Conservation (phyloP, 2,329 filamentous ascomycete genomes). For the Phoma sp. region DNA sequence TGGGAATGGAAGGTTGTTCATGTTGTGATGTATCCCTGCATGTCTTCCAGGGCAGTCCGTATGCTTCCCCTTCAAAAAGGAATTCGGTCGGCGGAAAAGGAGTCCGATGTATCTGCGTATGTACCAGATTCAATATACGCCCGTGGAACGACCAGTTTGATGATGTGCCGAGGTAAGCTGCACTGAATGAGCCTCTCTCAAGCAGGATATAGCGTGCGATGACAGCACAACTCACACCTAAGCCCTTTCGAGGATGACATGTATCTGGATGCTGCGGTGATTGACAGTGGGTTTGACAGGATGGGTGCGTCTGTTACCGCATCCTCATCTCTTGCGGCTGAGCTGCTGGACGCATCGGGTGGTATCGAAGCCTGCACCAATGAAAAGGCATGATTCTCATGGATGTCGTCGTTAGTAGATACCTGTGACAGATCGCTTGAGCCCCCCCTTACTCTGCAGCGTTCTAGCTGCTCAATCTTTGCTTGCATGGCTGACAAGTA, state of each 20-base stretch:
- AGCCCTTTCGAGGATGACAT: conserved; percentile 34
- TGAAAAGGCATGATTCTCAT: too few species aligned
- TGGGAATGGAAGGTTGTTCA: conserved; percentile 49
- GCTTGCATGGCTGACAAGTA: conserved; percentile 36
- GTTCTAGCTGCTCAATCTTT: conserved; percentile 28
- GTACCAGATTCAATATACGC: conserved; percentile 56
- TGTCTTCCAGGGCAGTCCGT: conserved; percentile 58
- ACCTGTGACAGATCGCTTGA: too few species aligned
- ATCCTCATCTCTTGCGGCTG: too few species aligned
- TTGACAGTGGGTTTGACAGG: too few species aligned
- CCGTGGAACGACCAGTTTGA: conserved; percentile 64
- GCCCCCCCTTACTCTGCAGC: neutral
- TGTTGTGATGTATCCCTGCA: too few species aligned
- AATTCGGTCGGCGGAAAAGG: conserved; percentile 53
- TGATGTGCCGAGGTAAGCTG: conserved; percentile 61
- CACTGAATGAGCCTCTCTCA: neutral
- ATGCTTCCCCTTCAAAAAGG: conserved; percentile 59
- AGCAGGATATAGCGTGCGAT: neutral
- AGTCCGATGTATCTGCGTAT: conserved; percentile 54
- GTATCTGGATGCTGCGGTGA: conserved; percentile 13
- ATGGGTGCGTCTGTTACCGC: too few species aligned
- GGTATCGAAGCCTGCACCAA: too few species aligned
- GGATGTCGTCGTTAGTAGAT: too few species aligned
- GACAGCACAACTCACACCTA: conserved; percentile 19
- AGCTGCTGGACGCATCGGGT: too few species aligned